A percentile compares a stretch with the other conserved stretches of the same genome.
Conservation (phyloP, 768 basidiomycete species). For the Neoboletus magnificus region DNA sequence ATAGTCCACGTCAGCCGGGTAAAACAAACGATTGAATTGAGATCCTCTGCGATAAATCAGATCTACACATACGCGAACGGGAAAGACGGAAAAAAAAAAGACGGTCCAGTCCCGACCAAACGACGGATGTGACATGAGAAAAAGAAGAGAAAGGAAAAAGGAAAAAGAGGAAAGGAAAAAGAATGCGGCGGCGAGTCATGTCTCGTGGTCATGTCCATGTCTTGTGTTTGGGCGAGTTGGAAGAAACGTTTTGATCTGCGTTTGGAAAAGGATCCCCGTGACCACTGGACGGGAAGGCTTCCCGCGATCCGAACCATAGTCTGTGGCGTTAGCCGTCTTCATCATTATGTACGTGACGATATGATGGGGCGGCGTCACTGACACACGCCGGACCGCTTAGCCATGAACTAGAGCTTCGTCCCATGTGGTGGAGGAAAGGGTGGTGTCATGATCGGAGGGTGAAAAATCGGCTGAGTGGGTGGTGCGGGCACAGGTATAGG, state of each 20-base stretch:
- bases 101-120: background rate
- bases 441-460: conserved; percentile 31
- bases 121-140: conserved; percentile 18
- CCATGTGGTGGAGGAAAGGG: conserved; percentile 30
- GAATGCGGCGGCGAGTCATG: background rate
- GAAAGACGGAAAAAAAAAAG: background rate
- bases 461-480: conserved; percentile 22
- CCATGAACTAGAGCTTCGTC: conserved; percentile 27
- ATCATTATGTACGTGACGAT: conserved; percentile 23
- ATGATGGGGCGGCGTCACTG: background rate
- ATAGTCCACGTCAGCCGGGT: no score
- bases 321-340: conserved; percentile 2
- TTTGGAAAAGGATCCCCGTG: conserved; percentile 4
- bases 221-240: background rate
- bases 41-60: background rate
- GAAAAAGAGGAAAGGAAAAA: background rate
- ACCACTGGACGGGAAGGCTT: conserved; percentile 4
- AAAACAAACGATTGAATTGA: background rate
- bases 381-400: conserved; percentile 1
- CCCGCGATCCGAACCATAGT: conserved; percentile 3
- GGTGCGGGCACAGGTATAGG: conserved; percentile 21
- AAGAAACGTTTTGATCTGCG: background rate
- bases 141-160: background rate
- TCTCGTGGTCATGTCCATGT: background rate
- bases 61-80: conserved; percentile 1